Conservation (phyloP, 768 basidiomycete genomes). For the Cyclocybe cylindracea region DNA sequence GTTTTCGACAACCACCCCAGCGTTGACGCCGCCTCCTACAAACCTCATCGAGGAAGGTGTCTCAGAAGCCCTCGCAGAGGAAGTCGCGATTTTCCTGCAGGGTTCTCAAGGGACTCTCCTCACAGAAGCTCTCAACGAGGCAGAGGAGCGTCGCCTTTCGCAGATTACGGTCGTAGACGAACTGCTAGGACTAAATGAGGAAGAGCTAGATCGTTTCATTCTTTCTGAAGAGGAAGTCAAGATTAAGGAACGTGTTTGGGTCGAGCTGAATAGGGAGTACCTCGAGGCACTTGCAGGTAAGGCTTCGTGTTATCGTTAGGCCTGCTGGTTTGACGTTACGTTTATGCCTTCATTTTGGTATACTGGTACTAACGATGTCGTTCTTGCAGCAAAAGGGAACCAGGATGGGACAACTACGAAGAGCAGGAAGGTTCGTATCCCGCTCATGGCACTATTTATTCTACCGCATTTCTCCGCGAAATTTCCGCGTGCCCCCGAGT, state of each 20-base stretch:
- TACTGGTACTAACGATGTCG: conserved; percentile 32
- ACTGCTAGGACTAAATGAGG: conserved; percentile 82
- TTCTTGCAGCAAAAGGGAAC: conserved; percentile 65
- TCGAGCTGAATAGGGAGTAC: conserved; percentile 90
- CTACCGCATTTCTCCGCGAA: conserved; percentile 13
- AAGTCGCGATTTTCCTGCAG: conserved; percentile 67
- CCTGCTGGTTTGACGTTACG: background rate
- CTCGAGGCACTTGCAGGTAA: conserved; percentile 83
- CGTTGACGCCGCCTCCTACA: conserved; percentile 28
- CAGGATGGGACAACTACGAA: conserved; percentile 49
- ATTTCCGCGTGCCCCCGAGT: conserved; percentile 10
- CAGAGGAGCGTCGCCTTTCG: conserved; percentile 60
- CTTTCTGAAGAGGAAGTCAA: conserved; percentile 78
- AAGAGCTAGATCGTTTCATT: conserved; percentile 81
- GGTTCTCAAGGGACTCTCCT: conserved; percentile 63
- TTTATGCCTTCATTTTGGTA: conserved; percentile 36
- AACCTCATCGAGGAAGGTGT: conserved; percentile 57
- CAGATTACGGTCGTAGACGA: conserved; percentile 58
- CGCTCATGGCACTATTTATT: conserved; percentile 33
- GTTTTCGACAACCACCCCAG: conserved; percentile 8
- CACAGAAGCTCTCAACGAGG: conserved; percentile 64
- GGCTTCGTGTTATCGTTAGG: conserved; percentile 22
- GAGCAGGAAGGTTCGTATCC: conserved; percentile 79
- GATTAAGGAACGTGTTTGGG: conserved; percentile 91
- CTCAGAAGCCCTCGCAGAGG: conserved; percentile 63